A percentile compares a stretch with the other conserved stretches of the same genome.
phyloP scores from a whole-genome alignment of 306 rosid species.

The Geum urbanum region DNA sequence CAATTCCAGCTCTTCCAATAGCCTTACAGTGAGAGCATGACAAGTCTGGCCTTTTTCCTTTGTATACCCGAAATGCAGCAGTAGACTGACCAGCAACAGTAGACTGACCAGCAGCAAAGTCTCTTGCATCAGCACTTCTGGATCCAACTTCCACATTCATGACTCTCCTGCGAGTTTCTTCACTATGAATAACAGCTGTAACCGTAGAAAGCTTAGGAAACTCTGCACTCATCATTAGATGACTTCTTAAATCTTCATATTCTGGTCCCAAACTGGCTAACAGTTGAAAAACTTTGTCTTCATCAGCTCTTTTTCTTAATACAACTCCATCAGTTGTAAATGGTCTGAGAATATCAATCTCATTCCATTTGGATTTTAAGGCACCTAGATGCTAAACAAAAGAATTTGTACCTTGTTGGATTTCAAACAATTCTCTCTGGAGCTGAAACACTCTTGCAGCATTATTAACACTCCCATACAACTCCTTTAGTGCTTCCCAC shows the following conservation, averaged over 20 bases:
- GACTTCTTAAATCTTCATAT: background rate
- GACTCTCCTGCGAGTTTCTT: conserved; percentile 6
- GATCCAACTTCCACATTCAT: background rate
- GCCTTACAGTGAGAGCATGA: background rate
- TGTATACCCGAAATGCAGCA: background rate
- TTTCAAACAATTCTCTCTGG: background rate
- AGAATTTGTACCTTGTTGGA: background rate
- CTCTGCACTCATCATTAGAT: background rate
- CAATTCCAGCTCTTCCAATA: background rate
- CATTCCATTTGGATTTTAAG: background rate
- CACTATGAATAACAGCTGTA: background rate
- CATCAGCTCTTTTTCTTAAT: background rate
- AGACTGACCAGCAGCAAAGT: background rate
- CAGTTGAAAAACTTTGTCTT: background rate
- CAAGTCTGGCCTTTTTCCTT: background rate
- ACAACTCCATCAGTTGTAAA: background rate
- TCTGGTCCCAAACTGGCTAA: background rate
- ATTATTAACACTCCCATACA: background rate
- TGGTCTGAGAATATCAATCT: background rate
- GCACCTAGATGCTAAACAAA: conserved; percentile 3
- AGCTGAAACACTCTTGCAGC: background rate
- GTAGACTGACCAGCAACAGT: background rate
- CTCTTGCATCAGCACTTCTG: background rate
- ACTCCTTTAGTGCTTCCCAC: background rate
- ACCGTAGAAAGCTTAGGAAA: background rate